Conservation (phyloP, 768 basidiomycete species). For the Russula emetica region DNA sequence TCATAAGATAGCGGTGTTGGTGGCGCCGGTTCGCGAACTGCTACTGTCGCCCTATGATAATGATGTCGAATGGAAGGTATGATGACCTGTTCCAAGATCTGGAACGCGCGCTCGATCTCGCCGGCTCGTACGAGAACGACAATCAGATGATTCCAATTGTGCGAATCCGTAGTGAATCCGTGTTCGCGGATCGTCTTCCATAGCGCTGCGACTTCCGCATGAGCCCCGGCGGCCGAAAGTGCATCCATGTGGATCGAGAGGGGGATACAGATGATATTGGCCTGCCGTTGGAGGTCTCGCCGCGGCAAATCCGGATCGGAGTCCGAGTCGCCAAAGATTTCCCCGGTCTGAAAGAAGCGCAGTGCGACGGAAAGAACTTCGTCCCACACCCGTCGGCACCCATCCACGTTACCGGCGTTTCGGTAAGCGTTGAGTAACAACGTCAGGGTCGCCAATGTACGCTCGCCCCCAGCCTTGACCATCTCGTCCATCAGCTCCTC, state of each 20-base stretch:
- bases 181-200: slow-evolving; percentile 62
- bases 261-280: slow-evolving; percentile 67
- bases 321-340: slow-evolving; percentile 34
- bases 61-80: slow-evolving; percentile 45
- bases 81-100: slow-evolving; percentile 73
- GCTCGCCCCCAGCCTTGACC: slow-evolving; percentile 50
- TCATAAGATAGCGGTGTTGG: slow-evolving; percentile 32
- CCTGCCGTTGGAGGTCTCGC: slow-evolving; percentile 33
- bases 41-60: too few species aligned
- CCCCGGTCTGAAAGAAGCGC: slow-evolving; percentile 37
- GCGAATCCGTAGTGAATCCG: slow-evolving; percentile 77
- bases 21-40: slow-evolving; percentile 27
- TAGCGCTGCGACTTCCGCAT: slow-evolving; percentile 53
- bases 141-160: slow-evolving; percentile 88
- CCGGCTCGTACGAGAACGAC: slow-evolving; percentile 75
- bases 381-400: slow-evolving; percentile 62
- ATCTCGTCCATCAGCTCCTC: slow-evolving; percentile 53
- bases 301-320: slow-evolving; percentile 28
- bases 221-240: slow-evolving; percentile 58
- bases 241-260: slow-evolving; percentile 80
- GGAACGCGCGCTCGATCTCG: slow-evolving; percentile 78
- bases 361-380: slow-evolving; percentile 58
- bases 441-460: slow-evolving; percentile 57
- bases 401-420: slow-evolving; percentile 49
- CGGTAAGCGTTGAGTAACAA: slow-evolving; percentile 72